Evolutionary conservation across 2,329 filamentous ascomycete genomes (phyloP), one percentile per base, ranked within the genome.

Genomic region (Fusarium penzigii): DNA sequence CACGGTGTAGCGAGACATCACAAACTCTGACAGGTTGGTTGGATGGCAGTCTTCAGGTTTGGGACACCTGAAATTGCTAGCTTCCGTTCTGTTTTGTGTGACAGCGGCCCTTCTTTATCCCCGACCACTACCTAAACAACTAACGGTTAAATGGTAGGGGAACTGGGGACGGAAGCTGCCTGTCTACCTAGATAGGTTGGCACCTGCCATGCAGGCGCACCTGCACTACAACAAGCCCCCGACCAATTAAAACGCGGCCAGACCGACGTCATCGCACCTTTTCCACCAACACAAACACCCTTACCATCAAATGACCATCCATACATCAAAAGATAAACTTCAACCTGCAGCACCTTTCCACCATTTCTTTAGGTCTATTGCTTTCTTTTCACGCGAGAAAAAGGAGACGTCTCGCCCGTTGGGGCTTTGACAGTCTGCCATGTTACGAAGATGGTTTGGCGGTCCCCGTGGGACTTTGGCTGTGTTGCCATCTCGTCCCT

Each of bases 361-460:
- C 20, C 20, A 5, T 25, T 25, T 47, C 38, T 29, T 16, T n/a
- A 4, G 17, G 11, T n/a, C 10, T 17, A 17, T 16, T 40, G 4
- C 50, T 40, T 39, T 44, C 29, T 46, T 17, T 42, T 47, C 42
- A 14, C 39, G 7, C 11, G 25, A 36, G 4, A 14, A 36, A 11
- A 36, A 14, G 10, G 36, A 44, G 42, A 55, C 55, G 41, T 46
- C 42, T 55, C 46, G 48, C 51, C 46, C 49, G 39, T 46, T 17
- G 47, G 57, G 50, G 50, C 48, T 51, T 51, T 41, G 46, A 25
- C 20, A 53, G 42, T 38, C 13, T 39, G 25, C n/a, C 48, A 64
- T 64, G 61, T 44, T 64, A 13, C 53, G 44, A 54, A 62, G 43
- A 34, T 36, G 62, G 32, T 59, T 58, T 16, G 43, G 41, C 42